Conservation (phyloP, 192 early-diverging fungal species). For the Rhizophagus clarus region DNA sequence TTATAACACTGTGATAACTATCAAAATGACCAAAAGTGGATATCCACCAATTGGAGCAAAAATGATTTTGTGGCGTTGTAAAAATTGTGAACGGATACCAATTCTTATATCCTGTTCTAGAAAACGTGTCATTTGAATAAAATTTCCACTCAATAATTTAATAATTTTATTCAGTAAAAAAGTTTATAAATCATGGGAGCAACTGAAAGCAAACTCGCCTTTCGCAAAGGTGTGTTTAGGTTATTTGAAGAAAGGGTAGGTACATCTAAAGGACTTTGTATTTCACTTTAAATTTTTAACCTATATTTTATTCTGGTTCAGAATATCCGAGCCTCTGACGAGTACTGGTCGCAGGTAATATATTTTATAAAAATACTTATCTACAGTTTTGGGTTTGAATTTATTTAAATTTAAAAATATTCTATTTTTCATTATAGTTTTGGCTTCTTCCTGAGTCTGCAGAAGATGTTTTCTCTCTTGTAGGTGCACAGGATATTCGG, state of each 20-base stretch:
- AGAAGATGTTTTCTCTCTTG: slow-evolving; percentile 87
- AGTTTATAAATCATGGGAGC: slow-evolving; percentile 67
- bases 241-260: slow-evolving; percentile 80
- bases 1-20: too few species aligned
- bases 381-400: not conserved
- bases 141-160: too few species aligned
- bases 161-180: not conserved
- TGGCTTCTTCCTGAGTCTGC: slow-evolving; percentile 72
- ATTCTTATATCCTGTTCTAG: too few species aligned
- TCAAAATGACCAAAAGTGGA: too few species aligned
- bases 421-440: slow-evolving; percentile 51
- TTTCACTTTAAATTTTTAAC: not conserved
- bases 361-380: not conserved
- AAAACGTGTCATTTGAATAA: too few species aligned
- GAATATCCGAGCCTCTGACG: slow-evolving; percentile 42
- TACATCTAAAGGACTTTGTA: not conserved
- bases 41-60: too few species aligned
- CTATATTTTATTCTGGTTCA: slow-evolving; percentile 8
- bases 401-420: not conserved
- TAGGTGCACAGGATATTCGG: slow-evolving; percentile 82
- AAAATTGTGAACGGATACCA: too few species aligned
- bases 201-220: slow-evolving; percentile 85
- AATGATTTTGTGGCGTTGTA: too few species aligned
- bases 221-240: slow-evolving; percentile 85
- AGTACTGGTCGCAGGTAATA: slow-evolving; percentile 53